Percentiles rank a stretch among this genome's conserved stretches.
Evolutionary conservation across 495 filamentous ascomycete genomes (phyloP).

Genomic region (Staphylotrichum longicolle): DNA sequence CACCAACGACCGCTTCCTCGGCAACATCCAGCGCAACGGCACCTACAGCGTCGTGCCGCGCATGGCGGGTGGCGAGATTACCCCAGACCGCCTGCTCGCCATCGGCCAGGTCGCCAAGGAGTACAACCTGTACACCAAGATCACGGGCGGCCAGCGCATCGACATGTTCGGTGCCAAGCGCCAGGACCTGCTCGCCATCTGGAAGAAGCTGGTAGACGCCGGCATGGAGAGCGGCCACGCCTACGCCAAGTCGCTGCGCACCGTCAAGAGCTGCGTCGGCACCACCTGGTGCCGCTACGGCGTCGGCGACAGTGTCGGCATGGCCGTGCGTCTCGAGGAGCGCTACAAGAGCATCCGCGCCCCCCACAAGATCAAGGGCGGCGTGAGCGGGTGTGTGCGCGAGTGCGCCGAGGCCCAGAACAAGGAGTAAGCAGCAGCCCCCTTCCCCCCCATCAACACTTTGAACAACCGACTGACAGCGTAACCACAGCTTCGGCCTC

Average conservation of each 20-base stretch:
- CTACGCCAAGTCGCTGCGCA: slow-evolving; percentile 88
- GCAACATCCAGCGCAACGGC: slow-evolving; percentile 91
- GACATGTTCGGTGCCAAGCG: slow-evolving; percentile 95
- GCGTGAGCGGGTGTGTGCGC: slow-evolving; percentile 86
- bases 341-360: slow-evolving; percentile 89
- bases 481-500: slow-evolving; percentile 68
- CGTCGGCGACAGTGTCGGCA: slow-evolving; percentile 93
- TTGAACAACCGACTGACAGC: slow-evolving; percentile 1
- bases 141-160: slow-evolving; percentile 92
- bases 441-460: slow-evolving; percentile 15
- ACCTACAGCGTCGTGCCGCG: slow-evolving; percentile 90
- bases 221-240: slow-evolving; percentile 97
- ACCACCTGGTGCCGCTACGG: slow-evolving; percentile 95
- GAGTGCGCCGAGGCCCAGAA: slow-evolving; percentile 96
- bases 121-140: slow-evolving; percentile 88
- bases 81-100: slow-evolving; percentile 81
- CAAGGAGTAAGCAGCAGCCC: slow-evolving; percentile 65
- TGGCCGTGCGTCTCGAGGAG: slow-evolving; percentile 90
- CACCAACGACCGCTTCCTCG: slow-evolving; percentile 91
- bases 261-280: slow-evolving; percentile 93
- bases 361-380: slow-evolving; percentile 94
- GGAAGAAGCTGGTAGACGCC: slow-evolving; percentile 77
- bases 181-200: slow-evolving; percentile 87
- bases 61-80: slow-evolving; percentile 86
- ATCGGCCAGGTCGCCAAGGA: slow-evolving; percentile 89